A percentile compares a stretch with the other conserved stretches of the same genome.
These are phyloP conservation scores for Colletotrichum tamarilloi DNA, from an alignment of 2,329 filamentous ascomycete species.

Conservation along the genomic window DNA sequence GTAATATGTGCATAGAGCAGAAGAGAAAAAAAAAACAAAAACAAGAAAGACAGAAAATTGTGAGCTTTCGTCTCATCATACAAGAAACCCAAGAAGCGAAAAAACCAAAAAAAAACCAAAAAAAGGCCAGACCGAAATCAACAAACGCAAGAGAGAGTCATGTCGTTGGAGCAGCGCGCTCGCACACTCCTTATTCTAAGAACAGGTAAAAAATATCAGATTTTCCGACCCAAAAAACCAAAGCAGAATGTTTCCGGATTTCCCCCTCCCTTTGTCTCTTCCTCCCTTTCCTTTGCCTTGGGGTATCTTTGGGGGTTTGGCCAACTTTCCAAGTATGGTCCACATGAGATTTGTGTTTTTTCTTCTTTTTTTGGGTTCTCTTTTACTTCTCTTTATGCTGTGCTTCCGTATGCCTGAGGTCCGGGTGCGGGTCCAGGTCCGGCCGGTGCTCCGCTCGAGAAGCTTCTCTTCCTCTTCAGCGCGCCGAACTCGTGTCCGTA, in stretches of 20 bases:
- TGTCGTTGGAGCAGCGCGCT: slow-evolving; percentile 35
- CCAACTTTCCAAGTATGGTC: background rate
- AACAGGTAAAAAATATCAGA: slow-evolving; percentile 4
- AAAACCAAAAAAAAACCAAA: background rate
- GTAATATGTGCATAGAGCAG: slow-evolving; percentile 17
- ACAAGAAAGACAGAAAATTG: background rate
- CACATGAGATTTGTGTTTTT: background rate
- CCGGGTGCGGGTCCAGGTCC: slow-evolving; percentile 31
- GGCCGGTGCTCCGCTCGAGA: slow-evolving; percentile 38
- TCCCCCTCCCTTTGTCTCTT: background rate
- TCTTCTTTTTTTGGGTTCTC: background rate
- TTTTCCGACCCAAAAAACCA: slow-evolving; percentile 6
- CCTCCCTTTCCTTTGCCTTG: background rate
- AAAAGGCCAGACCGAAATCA: background rate
- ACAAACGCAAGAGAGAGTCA: background rate
- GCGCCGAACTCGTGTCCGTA: slow-evolving; percentile 41
- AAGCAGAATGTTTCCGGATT: background rate
- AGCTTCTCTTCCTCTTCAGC: slow-evolving; percentile 53
- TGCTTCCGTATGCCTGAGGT: slow-evolving; percentile 37
- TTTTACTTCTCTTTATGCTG: slow-evolving; percentile 26
- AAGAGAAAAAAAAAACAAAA: background rate
- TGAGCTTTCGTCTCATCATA: background rate
- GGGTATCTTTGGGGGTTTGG: slow-evolving; percentile 4
- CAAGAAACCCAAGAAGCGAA: background rate
- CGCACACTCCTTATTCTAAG: slow-evolving; percentile 16